These are phyloP conservation scores for Parachlorella kessleri DNA, from an alignment of 139 green algal genomes.

Conservation along the genomic window DNA sequence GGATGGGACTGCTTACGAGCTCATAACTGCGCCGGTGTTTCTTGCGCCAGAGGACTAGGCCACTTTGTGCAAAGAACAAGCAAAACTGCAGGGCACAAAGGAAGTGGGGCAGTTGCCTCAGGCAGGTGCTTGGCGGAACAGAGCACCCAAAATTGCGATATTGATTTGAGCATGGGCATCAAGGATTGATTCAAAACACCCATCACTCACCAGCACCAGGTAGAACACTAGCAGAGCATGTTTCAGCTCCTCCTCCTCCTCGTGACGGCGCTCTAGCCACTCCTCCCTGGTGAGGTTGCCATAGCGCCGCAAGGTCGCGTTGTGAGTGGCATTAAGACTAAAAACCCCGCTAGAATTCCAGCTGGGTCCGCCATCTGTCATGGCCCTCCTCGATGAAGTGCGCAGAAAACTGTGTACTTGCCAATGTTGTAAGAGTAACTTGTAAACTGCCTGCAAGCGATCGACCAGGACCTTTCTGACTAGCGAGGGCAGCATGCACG, in stretches of 20 bases:
- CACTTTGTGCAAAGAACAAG: constrained; percentile 59
- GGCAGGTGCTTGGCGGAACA: background rate
- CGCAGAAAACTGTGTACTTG: too few relatives aligned
- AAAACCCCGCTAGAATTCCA: too few relatives aligned
- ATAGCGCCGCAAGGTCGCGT: too few relatives aligned
- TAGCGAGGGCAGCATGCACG: too few relatives aligned
- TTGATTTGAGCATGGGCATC: background rate
- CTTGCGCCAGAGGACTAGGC: constrained; percentile 79
- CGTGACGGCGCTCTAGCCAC: background rate
- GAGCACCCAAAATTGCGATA: background rate
- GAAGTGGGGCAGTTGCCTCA: background rate
- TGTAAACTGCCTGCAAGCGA: too few relatives aligned
- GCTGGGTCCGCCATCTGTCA: too few relatives aligned
- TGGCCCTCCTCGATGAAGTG: too few relatives aligned
- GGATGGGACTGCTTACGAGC: too few relatives aligned
- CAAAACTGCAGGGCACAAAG: background rate
- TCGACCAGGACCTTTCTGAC: too few relatives aligned
- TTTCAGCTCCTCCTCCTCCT: constrained; percentile 31
- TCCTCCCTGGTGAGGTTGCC: background rate
- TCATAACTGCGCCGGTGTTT: constrained; percentile 77
- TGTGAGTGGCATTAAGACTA: too few relatives aligned
- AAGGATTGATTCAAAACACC: background rate
- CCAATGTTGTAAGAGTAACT: too few relatives aligned
- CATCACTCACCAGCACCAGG: constrained; percentile 17
- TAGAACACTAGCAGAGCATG: constrained; percentile 43